Percentiles rank a stretch among this genome's conserved stretches.
Evolutionary conservation across 768 basidiomycete species (phyloP).

Genomic region (Naganishia friedmannii): DNA sequence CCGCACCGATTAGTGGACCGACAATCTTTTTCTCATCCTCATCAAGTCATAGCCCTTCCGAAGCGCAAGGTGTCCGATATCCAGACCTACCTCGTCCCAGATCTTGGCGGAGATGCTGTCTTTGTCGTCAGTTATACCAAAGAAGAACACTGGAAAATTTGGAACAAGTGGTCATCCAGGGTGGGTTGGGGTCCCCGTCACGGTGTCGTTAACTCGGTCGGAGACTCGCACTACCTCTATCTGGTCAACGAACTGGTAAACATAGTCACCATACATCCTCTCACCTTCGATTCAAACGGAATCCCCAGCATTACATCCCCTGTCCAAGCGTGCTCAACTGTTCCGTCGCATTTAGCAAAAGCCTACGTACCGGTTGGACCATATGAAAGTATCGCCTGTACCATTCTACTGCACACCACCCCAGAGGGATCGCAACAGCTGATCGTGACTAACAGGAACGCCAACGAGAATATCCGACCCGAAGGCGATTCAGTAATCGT

Average conservation of each 20-base stretch:
- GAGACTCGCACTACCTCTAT: background rate
- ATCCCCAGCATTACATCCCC: background rate
- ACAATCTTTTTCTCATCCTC: constrained; percentile 20
- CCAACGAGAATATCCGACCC: background rate
- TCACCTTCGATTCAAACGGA: background rate
- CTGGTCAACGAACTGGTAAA: constrained; percentile 25
- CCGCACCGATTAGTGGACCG: constrained; percentile 11
- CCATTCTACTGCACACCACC: constrained; percentile 24
- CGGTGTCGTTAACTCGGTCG: constrained; percentile 10
- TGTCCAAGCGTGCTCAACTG: constrained; percentile 7
- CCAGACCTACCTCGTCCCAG: constrained; percentile 17
- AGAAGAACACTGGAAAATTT: constrained; percentile 11
- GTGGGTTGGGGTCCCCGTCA: constrained; percentile 22
- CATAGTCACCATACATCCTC: constrained; percentile 14
- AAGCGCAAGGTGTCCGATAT: background rate
- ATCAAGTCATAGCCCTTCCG: constrained; percentile 22
- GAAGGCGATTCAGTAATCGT: constrained; percentile 13
- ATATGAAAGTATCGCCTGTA: constrained; percentile 25
- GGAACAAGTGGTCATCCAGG: background rate
- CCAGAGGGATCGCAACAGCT: constrained; percentile 13
- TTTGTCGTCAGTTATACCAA: constrained; percentile 19
- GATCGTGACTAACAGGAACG: constrained; percentile 28
- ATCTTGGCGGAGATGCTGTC: constrained; percentile 20
- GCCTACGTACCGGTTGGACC: constrained; percentile 16
- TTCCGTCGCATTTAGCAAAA: constrained; percentile 4